phyloP scores from a whole-genome alignment of 257 asterid genomes.

The Solanum peruvianum region DNA sequence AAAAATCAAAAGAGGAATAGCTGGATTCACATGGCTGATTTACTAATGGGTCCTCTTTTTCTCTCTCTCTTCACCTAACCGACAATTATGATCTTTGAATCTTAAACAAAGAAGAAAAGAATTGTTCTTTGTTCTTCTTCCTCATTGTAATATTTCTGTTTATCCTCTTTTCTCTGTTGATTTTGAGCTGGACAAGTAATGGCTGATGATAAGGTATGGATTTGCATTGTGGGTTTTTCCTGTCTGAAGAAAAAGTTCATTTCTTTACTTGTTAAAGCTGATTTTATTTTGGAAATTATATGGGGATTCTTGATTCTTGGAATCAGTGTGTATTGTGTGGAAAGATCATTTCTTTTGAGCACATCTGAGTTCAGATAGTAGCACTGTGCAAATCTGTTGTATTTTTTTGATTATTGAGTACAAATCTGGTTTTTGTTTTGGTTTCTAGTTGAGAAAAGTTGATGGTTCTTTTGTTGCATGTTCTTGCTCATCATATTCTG shows the following conservation, averaged over 20 bases:
- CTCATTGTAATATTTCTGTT: background rate
- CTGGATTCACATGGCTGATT: slow-evolving; percentile 74
- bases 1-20: slow-evolving; percentile 16
- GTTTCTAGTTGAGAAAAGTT: background rate
- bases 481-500: background rate
- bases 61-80: slow-evolving; percentile 33
- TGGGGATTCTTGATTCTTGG: background rate
- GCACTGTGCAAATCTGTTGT: background rate
- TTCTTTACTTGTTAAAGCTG: background rate
- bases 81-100: slow-evolving; percentile 48
- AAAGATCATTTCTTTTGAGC: background rate
- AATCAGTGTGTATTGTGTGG: background rate
- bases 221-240: background rate
- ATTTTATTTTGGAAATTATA: background rate
- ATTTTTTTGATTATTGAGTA: background rate
- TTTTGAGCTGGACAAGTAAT: slow-evolving; percentile 7
- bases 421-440: background rate
- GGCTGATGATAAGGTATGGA: slow-evolving; percentile 46
- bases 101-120: slow-evolving; percentile 6
- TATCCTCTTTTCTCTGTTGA: background rate
- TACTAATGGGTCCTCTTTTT: slow-evolving; percentile 25
- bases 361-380: background rate
- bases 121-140: background rate
- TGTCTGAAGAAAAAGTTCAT: background rate
- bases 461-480: background rate